Evolutionary conservation across 1,284 basidiomycete species (phyloP).

Genomic region (Kalmanozyma brasiliensis): DNA sequence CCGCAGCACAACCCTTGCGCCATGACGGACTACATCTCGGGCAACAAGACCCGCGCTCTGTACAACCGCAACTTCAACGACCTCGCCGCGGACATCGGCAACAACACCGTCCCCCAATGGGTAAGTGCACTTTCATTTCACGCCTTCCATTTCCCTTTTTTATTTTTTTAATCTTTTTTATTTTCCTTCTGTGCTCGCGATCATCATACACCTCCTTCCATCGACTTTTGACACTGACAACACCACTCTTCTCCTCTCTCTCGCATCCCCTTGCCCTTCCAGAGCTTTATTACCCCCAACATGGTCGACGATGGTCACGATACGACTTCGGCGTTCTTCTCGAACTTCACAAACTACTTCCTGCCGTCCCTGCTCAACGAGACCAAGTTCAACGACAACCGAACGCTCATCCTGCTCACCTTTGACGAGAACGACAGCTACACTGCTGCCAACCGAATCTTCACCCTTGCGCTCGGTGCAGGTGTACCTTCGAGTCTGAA

Average conservation of each 20-base stretch:
- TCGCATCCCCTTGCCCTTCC: conserved; percentile 1
- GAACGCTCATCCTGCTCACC: conserved; percentile 74
- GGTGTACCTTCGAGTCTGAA: conserved; percentile 40
- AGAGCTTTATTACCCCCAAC: conserved; percentile 77
- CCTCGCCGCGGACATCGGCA: conserved; percentile 70
- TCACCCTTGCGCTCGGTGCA: conserved; percentile 52
- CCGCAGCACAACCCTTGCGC: conserved; percentile 73
- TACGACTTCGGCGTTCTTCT: conserved; percentile 72
- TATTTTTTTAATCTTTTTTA: too few relatives aligned
- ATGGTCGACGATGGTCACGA: conserved; percentile 74
- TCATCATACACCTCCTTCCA: too few relatives aligned
- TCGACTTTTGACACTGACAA: too few relatives aligned
- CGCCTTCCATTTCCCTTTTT: too few relatives aligned
- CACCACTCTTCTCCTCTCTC: too few relatives aligned
- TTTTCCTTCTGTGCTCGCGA: too few relatives aligned
- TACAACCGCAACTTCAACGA: conserved; percentile 76
- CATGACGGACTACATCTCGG: conserved; percentile 71
- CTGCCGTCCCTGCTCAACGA: conserved; percentile 73
- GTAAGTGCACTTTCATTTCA: too few relatives aligned
- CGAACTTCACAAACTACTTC: conserved; percentile 73
- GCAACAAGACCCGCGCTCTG: conserved; percentile 69
- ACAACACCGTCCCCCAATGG: conserved; percentile 74
- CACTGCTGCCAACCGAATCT: conserved; percentile 60
- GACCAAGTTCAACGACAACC: conserved; percentile 71
- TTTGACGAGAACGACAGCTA: conserved; percentile 74